These are phyloP conservation scores for Gentiana dahurica DNA, from an alignment of 257 asterid genomes.

Conservation along the genomic window DNA sequence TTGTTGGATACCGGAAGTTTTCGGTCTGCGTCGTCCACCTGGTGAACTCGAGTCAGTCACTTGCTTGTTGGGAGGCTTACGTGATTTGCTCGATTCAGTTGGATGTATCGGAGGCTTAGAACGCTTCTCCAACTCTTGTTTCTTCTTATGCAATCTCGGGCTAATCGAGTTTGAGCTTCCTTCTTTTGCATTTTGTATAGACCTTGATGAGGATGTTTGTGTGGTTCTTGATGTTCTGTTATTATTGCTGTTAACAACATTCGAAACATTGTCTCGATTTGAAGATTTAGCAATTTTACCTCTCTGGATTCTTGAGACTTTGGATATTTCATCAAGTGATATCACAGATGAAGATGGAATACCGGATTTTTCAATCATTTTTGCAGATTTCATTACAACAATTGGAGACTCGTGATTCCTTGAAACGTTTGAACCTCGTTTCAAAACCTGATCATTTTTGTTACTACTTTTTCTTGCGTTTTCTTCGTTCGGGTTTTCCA, in stretches of 20 bases:
- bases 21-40: conserved; percentile 65
- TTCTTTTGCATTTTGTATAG: conserved; percentile 40
- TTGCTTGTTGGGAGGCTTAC: conserved; percentile 49
- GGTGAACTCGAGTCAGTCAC: conserved; percentile 49
- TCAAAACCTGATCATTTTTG: conserved; percentile 29
- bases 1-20: conserved; percentile 25
- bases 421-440: conserved; percentile 24
- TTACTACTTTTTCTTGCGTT: conserved; percentile 25
- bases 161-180: conserved; percentile 41
- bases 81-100: conserved; percentile 45
- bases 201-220: conserved; percentile 29
- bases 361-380: conserved; percentile 53
- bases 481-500: conserved; percentile 44
- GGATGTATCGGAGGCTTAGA: conserved; percentile 64
- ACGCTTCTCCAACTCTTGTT: conserved; percentile 51
- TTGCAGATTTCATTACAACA: conserved; percentile 90
- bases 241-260: conserved; percentile 27
- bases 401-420: conserved; percentile 55
- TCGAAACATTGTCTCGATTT: conserved; percentile 27
- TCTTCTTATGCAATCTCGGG: conserved; percentile 71
- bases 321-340: conserved; percentile 35
- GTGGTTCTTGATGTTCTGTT: conserved; percentile 26
- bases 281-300: conserved; percentile 20
- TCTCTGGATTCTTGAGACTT: conserved; percentile 27
- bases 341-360: conserved; percentile 51